phyloP scores from a whole-genome alignment of 306 rosid species.

The Herpetospermum pedunculosum region DNA sequence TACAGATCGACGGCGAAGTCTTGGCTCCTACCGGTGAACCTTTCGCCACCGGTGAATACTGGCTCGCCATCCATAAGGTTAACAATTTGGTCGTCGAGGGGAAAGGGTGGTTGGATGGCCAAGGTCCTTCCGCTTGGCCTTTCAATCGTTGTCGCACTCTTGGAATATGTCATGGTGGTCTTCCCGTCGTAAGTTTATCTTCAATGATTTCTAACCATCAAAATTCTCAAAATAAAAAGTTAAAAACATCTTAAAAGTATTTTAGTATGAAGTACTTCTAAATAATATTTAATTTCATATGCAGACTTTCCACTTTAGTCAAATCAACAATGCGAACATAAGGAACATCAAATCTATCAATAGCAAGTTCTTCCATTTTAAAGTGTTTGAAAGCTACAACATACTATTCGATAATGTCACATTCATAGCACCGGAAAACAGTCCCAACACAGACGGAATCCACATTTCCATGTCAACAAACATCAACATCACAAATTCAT shows the following conservation, averaged over 20 bases:
- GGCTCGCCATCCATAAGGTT: conserved; percentile 20
- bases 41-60: not conserved
- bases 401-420: not conserved
- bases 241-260: not conserved
- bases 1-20: not conserved
- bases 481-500: not conserved
- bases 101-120: too few species aligned
- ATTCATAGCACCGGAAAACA: conserved; percentile 15
- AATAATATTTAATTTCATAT: not conserved
- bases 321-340: conserved; percentile 5
- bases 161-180: conserved; percentile 11
- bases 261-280: too few species aligned
- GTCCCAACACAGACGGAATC: conserved; percentile 31
- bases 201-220: too few species aligned
- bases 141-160: too few species aligned
- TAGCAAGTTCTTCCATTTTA: conserved; percentile 23
- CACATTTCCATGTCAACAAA: conserved; percentile 8
- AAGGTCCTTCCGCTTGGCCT: conserved; percentile 27
- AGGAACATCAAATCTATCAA: conserved; percentile 6
- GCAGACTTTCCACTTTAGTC: conserved; percentile 19
- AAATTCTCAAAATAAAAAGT: too few species aligned
- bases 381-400: conserved; percentile 1
- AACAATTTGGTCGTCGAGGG: conserved; percentile 8
- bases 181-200: conserved; percentile 16
- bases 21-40: not conserved